Evolutionary conservation across 495 filamentous ascomycete genomes (phyloP).

Genomic region (Hypoxylon lenormandii): DNA sequence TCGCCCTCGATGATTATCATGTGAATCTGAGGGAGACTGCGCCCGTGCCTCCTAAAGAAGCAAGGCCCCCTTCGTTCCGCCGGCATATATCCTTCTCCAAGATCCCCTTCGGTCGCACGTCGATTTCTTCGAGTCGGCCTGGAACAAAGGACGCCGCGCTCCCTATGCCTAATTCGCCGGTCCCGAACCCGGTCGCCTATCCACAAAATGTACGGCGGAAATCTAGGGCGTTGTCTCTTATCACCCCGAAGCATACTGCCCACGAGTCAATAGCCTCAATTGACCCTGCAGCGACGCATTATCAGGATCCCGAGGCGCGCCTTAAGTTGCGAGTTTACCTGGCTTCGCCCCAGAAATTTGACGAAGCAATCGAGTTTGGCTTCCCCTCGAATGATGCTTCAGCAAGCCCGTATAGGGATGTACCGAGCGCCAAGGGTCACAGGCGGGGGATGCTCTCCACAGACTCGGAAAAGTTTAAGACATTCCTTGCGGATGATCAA

Average conservation of each 20-base stretch:
- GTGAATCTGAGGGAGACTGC: conserved; percentile 59
- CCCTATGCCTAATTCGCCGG: conserved; percentile 51
- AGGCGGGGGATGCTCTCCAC: conserved; percentile 49
- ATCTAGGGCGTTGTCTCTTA: conserved; percentile 63
- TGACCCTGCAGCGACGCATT: conserved; percentile 81
- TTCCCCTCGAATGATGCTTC: conserved; percentile 74
- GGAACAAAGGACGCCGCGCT: conserved; percentile 55
- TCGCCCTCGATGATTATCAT: conserved; percentile 68
- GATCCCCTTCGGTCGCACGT: conserved; percentile 66
- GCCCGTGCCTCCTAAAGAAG: conserved; percentile 55
- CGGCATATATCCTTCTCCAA: conserved; percentile 66
- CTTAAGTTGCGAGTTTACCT: conserved; percentile 88
- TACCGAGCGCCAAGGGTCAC: conserved; percentile 26
- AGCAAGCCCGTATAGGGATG: conserved; percentile 31
- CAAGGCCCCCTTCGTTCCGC: conserved; percentile 63
- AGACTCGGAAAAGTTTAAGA: conserved; percentile 56
- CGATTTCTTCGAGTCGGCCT: conserved; percentile 58
- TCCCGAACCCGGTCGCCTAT: conserved; percentile 50
- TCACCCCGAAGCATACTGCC: conserved; percentile 60
- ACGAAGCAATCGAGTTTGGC: conserved; percentile 92
- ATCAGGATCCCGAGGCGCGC: conserved; percentile 89
- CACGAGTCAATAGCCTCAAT: conserved; percentile 68
- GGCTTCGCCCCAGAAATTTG: conserved; percentile 92
- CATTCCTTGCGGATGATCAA: conserved; percentile 64
- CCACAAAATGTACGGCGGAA: conserved; percentile 57